These are phyloP conservation scores for Colletotrichum somersetense DNA, from an alignment of 2,329 filamentous ascomycete species.

Conservation along the genomic window DNA sequence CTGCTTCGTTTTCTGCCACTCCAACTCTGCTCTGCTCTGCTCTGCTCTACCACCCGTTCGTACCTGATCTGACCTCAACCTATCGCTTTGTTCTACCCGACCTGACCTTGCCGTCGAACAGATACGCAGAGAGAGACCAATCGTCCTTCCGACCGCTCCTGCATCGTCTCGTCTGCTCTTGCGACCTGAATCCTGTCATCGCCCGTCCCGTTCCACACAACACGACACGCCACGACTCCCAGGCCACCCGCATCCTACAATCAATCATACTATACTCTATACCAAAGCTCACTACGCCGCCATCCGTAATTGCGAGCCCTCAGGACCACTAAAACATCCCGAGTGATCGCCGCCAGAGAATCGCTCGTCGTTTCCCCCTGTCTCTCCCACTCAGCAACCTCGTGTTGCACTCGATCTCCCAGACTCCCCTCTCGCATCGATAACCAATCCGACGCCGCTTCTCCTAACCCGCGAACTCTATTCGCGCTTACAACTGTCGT, in stretches of 20 bases:
- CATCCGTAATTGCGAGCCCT: constrained; percentile 28
- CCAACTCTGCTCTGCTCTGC: constrained; percentile 16
- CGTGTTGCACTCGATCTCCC: constrained; percentile 27
- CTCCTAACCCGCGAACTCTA: constrained; percentile 35
- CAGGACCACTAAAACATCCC: constrained; percentile 17
- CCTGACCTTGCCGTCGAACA: constrained; percentile 27
- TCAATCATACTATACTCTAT: constrained; percentile 16
- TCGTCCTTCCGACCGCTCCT: constrained; percentile 18
- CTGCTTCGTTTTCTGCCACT: constrained; percentile 25
- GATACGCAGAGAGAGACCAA: constrained; percentile 12
- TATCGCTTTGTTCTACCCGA: constrained; percentile 20
- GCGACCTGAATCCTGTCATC: constrained; percentile 13
- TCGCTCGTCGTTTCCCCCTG: constrained; percentile 25
- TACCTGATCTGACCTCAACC: constrained; percentile 18
- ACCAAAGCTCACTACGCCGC: constrained; percentile 30
- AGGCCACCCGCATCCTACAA: constrained; percentile 17
- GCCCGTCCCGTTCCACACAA: constrained; percentile 17
- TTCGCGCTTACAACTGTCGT: constrained; percentile 29
- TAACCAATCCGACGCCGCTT: constrained; percentile 36
- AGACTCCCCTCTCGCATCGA: constrained; percentile 27
- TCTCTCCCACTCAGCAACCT: constrained; percentile 21
- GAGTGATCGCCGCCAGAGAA: constrained; percentile 31
- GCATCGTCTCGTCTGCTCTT: constrained; percentile 9
- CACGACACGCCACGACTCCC: constrained; percentile 21
- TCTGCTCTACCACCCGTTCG: constrained; percentile 11